Evolutionary conservation across 2,329 filamentous ascomycete genomes (phyloP), one percentile per base, ranked within the genome.

Genomic region (Fusarium denticulatum): DNA sequence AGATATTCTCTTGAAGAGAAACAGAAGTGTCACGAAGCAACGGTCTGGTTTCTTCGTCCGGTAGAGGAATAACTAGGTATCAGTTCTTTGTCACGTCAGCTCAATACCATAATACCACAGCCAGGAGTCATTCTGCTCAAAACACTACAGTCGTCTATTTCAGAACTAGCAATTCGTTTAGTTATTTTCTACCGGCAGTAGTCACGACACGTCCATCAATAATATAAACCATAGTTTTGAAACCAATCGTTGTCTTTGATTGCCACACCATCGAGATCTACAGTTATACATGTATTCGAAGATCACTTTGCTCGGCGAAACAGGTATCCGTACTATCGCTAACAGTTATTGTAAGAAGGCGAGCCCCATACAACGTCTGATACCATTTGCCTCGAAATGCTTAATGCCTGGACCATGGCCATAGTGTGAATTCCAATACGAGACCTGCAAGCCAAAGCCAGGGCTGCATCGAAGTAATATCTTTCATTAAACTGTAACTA

Each of bases 1-100:
- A 81, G 82, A 86, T 62, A 72, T 80, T 30, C 79, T 90, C 36
- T 72, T 89, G 66, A 81, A 77, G 74, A 84, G 89, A 72, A 82
- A 83, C 42, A 82, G 87, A 58, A 73, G 78, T 11, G 80, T 82
- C 22, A 81, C 81, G 50, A 82, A 82, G 64, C 55, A 77, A 11
- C 73, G 76, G 14, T 72, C 77, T 37, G 86, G 86, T 0, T 89
- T 89, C 74, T 82, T 89, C 58, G 76, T 74, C 64, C 79, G 69
- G 56, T 71, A 70, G 65, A 24, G 16, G n/a, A 40, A 30, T 39
- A 30, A 22, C 53, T 11, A 34, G 36, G 22, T 43, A 24, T 42
- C 47, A 55, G 34, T 46, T 47, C 58, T 60, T 49, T 69, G 45
- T 58, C 63, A 70, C 64, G 20, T 36, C 37, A 63, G 45, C 43